Evolutionary conservation across 164 flowering plant genomes (phyloP).

Genomic region (Aristolochia contorta): DNA sequence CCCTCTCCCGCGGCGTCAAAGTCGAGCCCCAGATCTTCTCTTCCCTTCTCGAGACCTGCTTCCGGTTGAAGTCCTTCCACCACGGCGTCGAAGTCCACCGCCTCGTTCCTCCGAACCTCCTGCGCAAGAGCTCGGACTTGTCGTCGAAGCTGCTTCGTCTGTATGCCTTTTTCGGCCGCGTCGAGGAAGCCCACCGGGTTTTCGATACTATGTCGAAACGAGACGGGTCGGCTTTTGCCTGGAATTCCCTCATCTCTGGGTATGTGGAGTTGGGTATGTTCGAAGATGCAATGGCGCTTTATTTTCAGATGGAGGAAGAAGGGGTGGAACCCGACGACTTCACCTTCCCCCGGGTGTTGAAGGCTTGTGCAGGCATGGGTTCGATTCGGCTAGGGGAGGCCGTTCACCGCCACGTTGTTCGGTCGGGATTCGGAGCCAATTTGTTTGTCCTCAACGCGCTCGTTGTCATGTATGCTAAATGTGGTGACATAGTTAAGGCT

Average conservation of each 20-base stretch:
- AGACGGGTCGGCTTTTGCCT: slow-evolving; percentile 40
- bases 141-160: slow-evolving; percentile 61
- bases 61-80: slow-evolving; percentile 35
- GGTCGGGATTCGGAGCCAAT: slow-evolving; percentile 47
- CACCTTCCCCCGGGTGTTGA: slow-evolving; percentile 79
- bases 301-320: slow-evolving; percentile 79
- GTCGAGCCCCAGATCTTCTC: slow-evolving; percentile 45
- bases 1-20: slow-evolving; percentile 34
- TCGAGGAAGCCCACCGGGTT: slow-evolving; percentile 60
- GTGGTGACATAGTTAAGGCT: slow-evolving; percentile 83
- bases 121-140: slow-evolving; percentile 40
- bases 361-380: slow-evolving; percentile 75
- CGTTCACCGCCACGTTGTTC: slow-evolving; percentile 54
- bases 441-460: slow-evolving; percentile 62
- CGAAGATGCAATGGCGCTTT: slow-evolving; percentile 78
- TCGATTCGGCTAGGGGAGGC: slow-evolving; percentile 55
- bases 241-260: slow-evolving; percentile 84
- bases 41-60: slow-evolving; percentile 73
- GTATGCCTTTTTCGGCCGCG: slow-evolving; percentile 43
- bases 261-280: slow-evolving; percentile 50
- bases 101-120: slow-evolving; percentile 46
- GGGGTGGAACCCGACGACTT: slow-evolving; percentile 62
- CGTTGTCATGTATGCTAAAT: slow-evolving; percentile 86
- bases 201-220: slow-evolving; percentile 67
- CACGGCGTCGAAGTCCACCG: slow-evolving; percentile 44